Evolutionary conservation across 2,329 filamentous ascomycete species (phyloP).

Genomic region (Aspergillus quadrilineatus): DNA sequence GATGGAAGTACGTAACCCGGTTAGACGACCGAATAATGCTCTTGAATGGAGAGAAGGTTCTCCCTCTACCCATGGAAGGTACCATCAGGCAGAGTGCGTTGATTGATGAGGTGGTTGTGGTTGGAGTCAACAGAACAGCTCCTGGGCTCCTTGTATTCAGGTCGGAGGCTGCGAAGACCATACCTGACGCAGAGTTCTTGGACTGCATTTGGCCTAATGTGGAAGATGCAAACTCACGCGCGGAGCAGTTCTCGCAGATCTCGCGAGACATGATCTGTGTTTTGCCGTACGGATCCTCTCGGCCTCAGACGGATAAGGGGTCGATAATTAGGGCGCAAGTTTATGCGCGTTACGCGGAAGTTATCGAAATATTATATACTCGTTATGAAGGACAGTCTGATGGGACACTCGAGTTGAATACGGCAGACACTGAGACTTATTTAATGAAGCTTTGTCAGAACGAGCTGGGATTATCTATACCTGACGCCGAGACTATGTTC

Average conservation of each 20-base stretch:
- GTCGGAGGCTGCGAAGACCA: conserved; percentile 19
- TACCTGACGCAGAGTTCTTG: conserved; percentile 37
- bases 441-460: conserved; percentile 32
- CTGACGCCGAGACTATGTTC: conserved; percentile 39
- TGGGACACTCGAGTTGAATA: conserved; percentile 33
- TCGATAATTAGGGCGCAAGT: conserved; percentile 53
- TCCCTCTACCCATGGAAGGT: conserved; percentile 35
- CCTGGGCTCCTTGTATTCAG: conserved; percentile 33
- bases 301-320: conserved; percentile 55
- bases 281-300: conserved; percentile 37
- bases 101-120: conserved; percentile 33
- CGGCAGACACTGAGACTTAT: conserved; percentile 34
- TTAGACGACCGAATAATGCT: conserved; percentile 36
- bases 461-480: conserved; percentile 34
- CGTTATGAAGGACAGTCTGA: conserved; percentile 17
- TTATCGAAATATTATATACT: conserved; percentile 42
- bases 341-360: conserved; percentile 45
- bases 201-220: conserved; percentile 40
- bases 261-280: conserved; percentile 43
- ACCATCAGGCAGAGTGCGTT: conserved; percentile 32
- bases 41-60: conserved; percentile 35
- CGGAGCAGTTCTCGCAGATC: conserved; percentile 48
- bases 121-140: conserved; percentile 27
- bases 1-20: conserved; percentile 36
- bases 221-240: conserved; percentile 39